These are phyloP conservation scores for Fusarium chuoi DNA, from an alignment of 2,329 filamentous ascomycete genomes.

Conservation along the genomic window DNA sequence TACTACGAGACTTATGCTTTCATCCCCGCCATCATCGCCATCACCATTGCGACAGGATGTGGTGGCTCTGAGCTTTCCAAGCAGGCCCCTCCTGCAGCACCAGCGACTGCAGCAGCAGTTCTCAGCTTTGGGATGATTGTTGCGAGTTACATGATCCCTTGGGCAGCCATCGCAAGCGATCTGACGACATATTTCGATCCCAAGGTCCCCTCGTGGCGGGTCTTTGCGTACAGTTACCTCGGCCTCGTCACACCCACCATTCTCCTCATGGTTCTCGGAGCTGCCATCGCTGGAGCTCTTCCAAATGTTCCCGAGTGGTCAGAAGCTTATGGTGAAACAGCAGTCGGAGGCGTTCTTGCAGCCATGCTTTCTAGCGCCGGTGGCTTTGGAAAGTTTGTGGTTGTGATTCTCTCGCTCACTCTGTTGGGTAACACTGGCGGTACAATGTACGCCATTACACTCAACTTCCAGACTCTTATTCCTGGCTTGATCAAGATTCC, in stretches of 20 bases:
- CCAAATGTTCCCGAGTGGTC: constrained; percentile 64
- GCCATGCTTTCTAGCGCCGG: constrained; percentile 68
- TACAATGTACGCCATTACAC: constrained; percentile 70
- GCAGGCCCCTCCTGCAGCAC: constrained; percentile 55
- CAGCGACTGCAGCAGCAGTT: constrained; percentile 58
- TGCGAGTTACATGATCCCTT: constrained; percentile 72
- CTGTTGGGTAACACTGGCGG: constrained; percentile 69
- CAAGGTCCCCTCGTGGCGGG: constrained; percentile 60
- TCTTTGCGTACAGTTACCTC: constrained; percentile 67
- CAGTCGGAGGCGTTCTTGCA: constrained; percentile 67
- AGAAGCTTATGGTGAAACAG: constrained; percentile 62
- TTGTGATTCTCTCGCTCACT: constrained; percentile 67
- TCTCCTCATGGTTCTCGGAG: constrained; percentile 70
- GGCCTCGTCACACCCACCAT: constrained; percentile 66
- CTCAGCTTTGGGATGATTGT: constrained; percentile 70
- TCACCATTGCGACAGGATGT: constrained; percentile 64
- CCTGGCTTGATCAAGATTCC: constrained; percentile 66
- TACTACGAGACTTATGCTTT: constrained; percentile 68
- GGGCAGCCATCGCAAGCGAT: constrained; percentile 67
- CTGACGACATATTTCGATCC: constrained; percentile 71
- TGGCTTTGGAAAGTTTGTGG: constrained; percentile 70
- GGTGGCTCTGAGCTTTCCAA: constrained; percentile 61
- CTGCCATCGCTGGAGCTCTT: constrained; percentile 71
- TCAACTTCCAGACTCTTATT: constrained; percentile 72
- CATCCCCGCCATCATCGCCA: constrained; percentile 64